phyloP scores from a whole-genome alignment of 306 rosid species.

The Sphenostylis stenocarpa region DNA sequence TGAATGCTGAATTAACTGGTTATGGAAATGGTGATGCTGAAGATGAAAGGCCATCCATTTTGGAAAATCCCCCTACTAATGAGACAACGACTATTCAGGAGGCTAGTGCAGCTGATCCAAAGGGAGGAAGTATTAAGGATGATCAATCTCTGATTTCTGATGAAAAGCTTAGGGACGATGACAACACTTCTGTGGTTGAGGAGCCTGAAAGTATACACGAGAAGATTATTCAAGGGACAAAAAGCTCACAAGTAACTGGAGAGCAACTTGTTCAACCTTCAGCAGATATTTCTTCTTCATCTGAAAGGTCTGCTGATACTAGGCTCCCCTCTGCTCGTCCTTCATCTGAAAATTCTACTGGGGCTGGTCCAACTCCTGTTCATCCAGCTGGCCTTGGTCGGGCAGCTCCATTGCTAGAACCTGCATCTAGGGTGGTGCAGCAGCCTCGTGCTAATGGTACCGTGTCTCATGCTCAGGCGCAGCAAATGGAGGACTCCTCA shows the following conservation, averaged over 20 bases:
- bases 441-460: slow-evolving; percentile 79
- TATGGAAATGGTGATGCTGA: slow-evolving; percentile 14
- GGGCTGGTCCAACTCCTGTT: slow-evolving; percentile 49
- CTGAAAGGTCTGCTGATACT: slow-evolving; percentile 35
- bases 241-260: neutral
- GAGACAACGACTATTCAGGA: slow-evolving; percentile 34
- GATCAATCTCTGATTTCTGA: slow-evolving; percentile 39
- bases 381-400: slow-evolving; percentile 93
- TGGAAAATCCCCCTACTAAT: slow-evolving; percentile 28
- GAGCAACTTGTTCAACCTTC: slow-evolving; percentile 10
- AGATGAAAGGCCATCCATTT: slow-evolving; percentile 8
- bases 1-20: slow-evolving; percentile 34
- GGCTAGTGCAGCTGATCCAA: slow-evolving; percentile 24
- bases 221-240: neutral
- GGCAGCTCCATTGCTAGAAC: slow-evolving; percentile 83
- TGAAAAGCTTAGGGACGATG: slow-evolving; percentile 29
- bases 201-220: slow-evolving; percentile 47
- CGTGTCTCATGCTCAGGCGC: slow-evolving; percentile 59
- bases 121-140: slow-evolving; percentile 21
- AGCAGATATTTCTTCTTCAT: neutral
- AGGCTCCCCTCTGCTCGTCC: slow-evolving; percentile 50
- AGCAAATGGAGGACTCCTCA: slow-evolving; percentile 70
- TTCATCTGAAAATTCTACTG: slow-evolving; percentile 54
- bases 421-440: slow-evolving; percentile 65
- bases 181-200: slow-evolving; percentile 39